A percentile compares a stretch with the other conserved stretches of the same genome.
Conservation (phyloP, 768 basidiomycete genomes). For the Plicaturopsis crispa region DNA sequence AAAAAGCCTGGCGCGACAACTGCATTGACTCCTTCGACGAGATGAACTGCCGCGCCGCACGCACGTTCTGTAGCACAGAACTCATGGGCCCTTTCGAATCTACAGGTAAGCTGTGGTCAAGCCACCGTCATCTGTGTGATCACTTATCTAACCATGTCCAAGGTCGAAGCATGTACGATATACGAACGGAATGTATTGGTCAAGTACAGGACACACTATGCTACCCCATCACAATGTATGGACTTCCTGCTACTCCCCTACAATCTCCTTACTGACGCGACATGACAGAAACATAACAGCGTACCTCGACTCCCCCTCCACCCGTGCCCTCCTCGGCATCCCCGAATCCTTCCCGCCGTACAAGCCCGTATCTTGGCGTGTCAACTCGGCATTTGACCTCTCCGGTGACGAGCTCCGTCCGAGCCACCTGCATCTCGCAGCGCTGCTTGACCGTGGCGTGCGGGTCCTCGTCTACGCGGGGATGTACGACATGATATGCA, state of each 20-base stretch:
- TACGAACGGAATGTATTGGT: too few relatives aligned
- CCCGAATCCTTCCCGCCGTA: constrained; percentile 42
- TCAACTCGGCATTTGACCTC: constrained; percentile 40
- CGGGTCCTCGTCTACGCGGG: constrained; percentile 70
- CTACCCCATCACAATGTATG: too few relatives aligned
- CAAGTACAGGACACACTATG: too few relatives aligned
- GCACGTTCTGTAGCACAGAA: constrained; percentile 54
- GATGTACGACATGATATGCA: constrained; percentile 75
- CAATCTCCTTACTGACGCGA: constrained; percentile 35
- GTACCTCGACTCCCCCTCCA: constrained; percentile 39
- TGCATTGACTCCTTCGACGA: constrained; percentile 65
- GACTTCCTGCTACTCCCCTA: too few relatives aligned
- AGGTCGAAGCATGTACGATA: too few relatives aligned
- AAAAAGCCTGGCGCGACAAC: constrained; percentile 41
- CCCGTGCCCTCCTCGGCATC: constrained; percentile 39
- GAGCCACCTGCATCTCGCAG: constrained; percentile 58
- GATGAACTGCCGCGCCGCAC: constrained; percentile 61
- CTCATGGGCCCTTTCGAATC: too few relatives aligned
- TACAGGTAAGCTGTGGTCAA: too few relatives aligned
- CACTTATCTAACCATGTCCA: too few relatives aligned
- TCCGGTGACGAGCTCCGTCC: constrained; percentile 57
- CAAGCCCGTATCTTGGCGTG: constrained; percentile 45
- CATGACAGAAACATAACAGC: constrained; percentile 28
- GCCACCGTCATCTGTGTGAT: too few relatives aligned
- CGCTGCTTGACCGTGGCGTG: constrained; percentile 67